Base-by-base conservation (phyloP, 2,329 filamentous ascomycete genomes). In the Westerdykella aurantiaca region DNA sequence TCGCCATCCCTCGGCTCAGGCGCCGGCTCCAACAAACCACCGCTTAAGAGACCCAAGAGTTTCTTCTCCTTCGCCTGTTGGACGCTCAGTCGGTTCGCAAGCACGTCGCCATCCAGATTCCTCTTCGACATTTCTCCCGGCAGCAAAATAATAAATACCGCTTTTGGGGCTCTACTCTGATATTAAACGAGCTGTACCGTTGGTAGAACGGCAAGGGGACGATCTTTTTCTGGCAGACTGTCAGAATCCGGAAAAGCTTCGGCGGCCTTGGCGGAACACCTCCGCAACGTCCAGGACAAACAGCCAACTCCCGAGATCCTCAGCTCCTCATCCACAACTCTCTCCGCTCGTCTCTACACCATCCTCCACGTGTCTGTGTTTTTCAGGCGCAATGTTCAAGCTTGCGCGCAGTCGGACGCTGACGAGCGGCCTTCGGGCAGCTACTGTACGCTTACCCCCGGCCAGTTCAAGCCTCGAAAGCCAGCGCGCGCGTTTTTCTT, bases 401-500 rank as follows among this genome's bases (percentile, higher is more conserved):
- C 75, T 95, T 69, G 85, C 85, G 69, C 84, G 88, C 75, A 60
- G 57, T 56, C 81, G 85, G 72, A 84, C 85, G 69, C 75, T 91
- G 74, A 82, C 85, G 69, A 82, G 86, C 73, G 86, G 85, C 71
- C 72, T 94, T 70, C 83, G 82, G 72, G 81, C 85, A 69, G 80
- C 81, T 71, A 85, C 82, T 77, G 88, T 90, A 73, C 69, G 78
- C 71, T 40, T 39, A 39, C 31, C 38, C 38, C 33, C 41, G 47
- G 51, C 48, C 47, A 48, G 42, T 47, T 41, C 48, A 56, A 61
- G 58, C 53, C 61, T 64, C 57, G 61, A 53, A 59, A 55, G 55
- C 47, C 57, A 52, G 49, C 44, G 42, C 53, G 55, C 57, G 25
- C 25, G 7, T 9, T 29, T 29, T 12, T 10, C 25, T 54, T 53